Base-by-base conservation (phyloP, 2,329 filamentous ascomycete genomes). In the Penicillium sp. region DNA sequence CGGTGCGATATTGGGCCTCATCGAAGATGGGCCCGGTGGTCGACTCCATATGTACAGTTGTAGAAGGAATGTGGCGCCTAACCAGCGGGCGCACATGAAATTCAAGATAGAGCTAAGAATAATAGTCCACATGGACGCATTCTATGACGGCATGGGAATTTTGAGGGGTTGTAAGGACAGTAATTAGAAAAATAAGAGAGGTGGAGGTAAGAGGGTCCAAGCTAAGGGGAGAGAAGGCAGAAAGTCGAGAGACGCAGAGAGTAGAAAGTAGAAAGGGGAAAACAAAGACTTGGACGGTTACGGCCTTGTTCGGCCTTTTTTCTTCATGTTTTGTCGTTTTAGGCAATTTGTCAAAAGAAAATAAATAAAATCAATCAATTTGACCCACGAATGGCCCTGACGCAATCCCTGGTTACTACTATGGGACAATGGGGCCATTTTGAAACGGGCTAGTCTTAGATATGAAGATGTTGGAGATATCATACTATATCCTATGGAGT, bases 1-100 rank as follows among this genome's bases (percentile, higher is more conserved):
- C 68, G 21, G 54, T 59, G 56, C 74, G 71, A 64, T 78, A 78
- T 62, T 68, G 66, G 49, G 67, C 66, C 56, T 76, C 71, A 56
- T 78, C 75, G 43, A 77, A 59, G 41, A 63, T 25, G 33, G 63
- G 41, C 35, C 47, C 59, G 41, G 54, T 35, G 42, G 49, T 52
- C 29, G 61, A 52, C 45, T 65, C 65, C 69, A 71, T 67, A 66
- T 67, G 61, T 61, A 55, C 57, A 60, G 35, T 45, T 33, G 43
- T n/a, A 29, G 7, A 21, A 40, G 45, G 60, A 53, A 59, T 50
- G 49, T 54, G 51, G 52, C 64, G 60, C 65, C 64, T 60, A 60
- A 33, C 64, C 64, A 56, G 64, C 58, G 59, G 61, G 62, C 62
- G 63, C 64, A 60, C 64, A 68, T 67, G 55, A 48, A 60, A 35